Evolutionary conservation across 441 rosid species (phyloP).

Genomic region (Melastoma candidum): DNA sequence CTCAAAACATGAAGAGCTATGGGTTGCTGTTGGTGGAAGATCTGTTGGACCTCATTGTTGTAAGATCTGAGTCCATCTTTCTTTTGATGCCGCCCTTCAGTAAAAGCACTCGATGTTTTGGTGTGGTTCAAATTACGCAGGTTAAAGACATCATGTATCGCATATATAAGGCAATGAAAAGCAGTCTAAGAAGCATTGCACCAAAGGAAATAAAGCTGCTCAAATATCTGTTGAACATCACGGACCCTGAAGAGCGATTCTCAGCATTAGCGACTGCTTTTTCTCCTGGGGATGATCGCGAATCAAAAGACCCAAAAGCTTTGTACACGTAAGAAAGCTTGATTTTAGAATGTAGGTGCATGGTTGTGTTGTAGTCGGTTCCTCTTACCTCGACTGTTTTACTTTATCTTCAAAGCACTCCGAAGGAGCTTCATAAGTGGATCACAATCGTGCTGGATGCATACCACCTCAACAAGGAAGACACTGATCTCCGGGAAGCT

Average conservation of each 20-base stretch:
- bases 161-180: constrained; percentile 67
- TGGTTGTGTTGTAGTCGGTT: too few species aligned
- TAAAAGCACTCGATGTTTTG: neutral
- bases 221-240: constrained; percentile 70
- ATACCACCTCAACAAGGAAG: constrained; percentile 68
- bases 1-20: too few species aligned
- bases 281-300: constrained; percentile 63
- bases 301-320: constrained; percentile 67
- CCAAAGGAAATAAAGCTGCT: constrained; percentile 82
- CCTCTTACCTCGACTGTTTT: too few species aligned
- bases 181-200: constrained; percentile 71
- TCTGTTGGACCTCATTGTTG: too few species aligned
- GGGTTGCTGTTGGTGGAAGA: too few species aligned
- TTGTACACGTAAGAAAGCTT: constrained; percentile 51
- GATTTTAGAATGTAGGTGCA: constrained; percentile 2
- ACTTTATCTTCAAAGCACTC: constrained; percentile 33
- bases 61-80: neutral
- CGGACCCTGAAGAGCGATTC: constrained; percentile 90
- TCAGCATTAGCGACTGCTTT: constrained; percentile 84
- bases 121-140: constrained; percentile 25
- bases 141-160: constrained; percentile 76
- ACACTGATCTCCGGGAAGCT: constrained; percentile 76
- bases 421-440: constrained; percentile 93
- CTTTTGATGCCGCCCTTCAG: neutral
- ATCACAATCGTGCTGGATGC: constrained; percentile 80